Conservation (phyloP, 2,329 filamentous ascomycete species). For the Exophiala sideris region DNA sequence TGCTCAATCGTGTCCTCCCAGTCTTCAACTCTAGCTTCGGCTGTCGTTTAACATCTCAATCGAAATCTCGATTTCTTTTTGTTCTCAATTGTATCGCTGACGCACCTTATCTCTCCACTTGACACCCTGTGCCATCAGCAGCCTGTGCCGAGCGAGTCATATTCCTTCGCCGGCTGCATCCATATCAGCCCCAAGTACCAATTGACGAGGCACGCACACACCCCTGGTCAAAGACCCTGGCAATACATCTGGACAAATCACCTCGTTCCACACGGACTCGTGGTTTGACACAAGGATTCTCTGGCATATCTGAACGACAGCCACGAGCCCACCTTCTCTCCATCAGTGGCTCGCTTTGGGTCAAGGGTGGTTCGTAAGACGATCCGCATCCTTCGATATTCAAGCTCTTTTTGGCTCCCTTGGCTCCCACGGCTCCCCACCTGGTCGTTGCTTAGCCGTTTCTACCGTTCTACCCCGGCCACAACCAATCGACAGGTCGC, state of each 20-base stretch:
- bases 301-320: slow-evolving; percentile 12
- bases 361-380: not conserved
- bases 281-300: slow-evolving; percentile 15
- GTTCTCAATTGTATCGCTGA: not conserved
- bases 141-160: slow-evolving; percentile 4
- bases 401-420: slow-evolving; percentile 20
- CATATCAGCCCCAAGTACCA: slow-evolving; percentile 14
- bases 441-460: slow-evolving; percentile 9
- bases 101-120: slow-evolving; percentile 1
- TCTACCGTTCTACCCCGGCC: slow-evolving; percentile 1
- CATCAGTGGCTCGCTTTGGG: not conserved
- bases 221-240: not conserved
- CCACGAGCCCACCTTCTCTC: not conserved
- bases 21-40: too few species aligned
- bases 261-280: slow-evolving; percentile 7
- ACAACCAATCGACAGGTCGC: slow-evolving; percentile 2
- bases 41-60: too few species aligned
- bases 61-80: too few species aligned
- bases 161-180: slow-evolving; percentile 10
- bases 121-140: not conserved
- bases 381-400: slow-evolving; percentile 15
- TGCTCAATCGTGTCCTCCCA: too few species aligned
- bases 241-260: slow-evolving; percentile 19
- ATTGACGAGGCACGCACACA: slow-evolving; percentile 14
- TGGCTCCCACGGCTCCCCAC: too few species aligned